Base-by-base conservation (phyloP, 306 rosid genomes). In the Rosa multiflora region DNA sequence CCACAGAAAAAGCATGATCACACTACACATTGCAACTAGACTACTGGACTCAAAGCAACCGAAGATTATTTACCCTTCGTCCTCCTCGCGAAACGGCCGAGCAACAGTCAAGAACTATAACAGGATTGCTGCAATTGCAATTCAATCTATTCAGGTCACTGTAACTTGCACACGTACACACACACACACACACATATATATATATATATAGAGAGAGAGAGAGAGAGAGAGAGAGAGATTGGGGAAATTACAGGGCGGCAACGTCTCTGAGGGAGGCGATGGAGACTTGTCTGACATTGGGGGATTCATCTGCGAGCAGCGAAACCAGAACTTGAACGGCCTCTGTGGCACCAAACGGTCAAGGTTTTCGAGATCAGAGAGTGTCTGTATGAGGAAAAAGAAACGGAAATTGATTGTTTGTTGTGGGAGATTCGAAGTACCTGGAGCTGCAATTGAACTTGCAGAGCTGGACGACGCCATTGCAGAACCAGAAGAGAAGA, bases 321-420 rank as follows among this genome's bases (percentile, higher is more conserved):
- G 97, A 86, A 37, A 94, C 93, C 58, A 94, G 87, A 86, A 94
- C 90, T 78, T 92, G 97, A 39, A 94, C 92, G 17, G 97, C 97
- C 77, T 94, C 98, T 94, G 94, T 51, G 67, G 53, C 70, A 66
- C 63, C 74, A 40, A 64, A 70, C 14, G 61, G 55, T 39, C 58
- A 77, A 43, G 81, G 43, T 73, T 53, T 7, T 23, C 11, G 70
- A 80, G 64, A 56, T 74, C 62, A 87, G 56, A 76, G 76, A 82
- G 13, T 11, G 51, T 8, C 51, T 40, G 10, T n/a, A 1, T 5
- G 37, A 35, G 39, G 10, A 40, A 15, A 26, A 4, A 11, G 39
- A 17, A 21, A 2, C 0, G 4, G 5, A 49, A 71, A 3, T 15
- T 49, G 39, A 81, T 76, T 10, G 9, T 17, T 29, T 43, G 49